phyloP scores from a whole-genome alignment of 331 rosid genomes.

The Saraca asoca region DNA sequence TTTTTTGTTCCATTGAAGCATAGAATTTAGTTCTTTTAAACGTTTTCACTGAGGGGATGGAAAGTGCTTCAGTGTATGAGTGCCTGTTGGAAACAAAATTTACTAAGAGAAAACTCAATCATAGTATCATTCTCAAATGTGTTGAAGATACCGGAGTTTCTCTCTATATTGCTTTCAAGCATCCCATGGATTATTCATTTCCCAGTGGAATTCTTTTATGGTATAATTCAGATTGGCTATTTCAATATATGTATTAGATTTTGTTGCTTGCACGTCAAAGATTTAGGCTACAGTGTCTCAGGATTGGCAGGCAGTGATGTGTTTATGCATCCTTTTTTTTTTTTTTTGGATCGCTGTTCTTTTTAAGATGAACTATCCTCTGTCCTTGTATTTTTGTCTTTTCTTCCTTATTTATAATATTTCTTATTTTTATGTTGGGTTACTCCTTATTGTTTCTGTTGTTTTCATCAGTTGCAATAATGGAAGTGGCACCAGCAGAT shows the following conservation, averaged over 20 bases:
- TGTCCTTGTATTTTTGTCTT: neutral
- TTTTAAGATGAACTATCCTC: constrained; percentile 13
- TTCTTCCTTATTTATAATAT: neutral
- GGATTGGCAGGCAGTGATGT: constrained; percentile 22
- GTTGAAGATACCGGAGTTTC: constrained; percentile 20
- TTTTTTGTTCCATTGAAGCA: neutral
- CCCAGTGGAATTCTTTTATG: neutral
- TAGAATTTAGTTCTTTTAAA: neutral
- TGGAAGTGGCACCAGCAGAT: constrained; percentile 70
- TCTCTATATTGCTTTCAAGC: neutral
- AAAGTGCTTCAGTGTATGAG: too few relatives aligned
- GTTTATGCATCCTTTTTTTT: constrained; percentile 19
- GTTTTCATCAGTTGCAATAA: constrained; percentile 42
- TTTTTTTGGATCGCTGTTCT: neutral
- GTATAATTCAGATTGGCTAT: neutral
- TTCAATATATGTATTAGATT: constrained; percentile 10
- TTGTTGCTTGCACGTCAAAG: constrained; percentile 27
- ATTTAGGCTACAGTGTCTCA: constrained; percentile 22
- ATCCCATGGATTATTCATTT: constrained; percentile 19
- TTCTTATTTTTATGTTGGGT: constrained; percentile 21
- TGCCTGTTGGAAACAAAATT: constrained; percentile 3
- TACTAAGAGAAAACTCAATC: constrained; percentile 7
- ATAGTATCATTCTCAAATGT: constrained; percentile 11
- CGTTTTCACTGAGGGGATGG: neutral
- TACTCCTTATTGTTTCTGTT: constrained; percentile 17